phyloP scores from a whole-genome alignment of 257 asterid species.

The Primulina huaijiensis region DNA sequence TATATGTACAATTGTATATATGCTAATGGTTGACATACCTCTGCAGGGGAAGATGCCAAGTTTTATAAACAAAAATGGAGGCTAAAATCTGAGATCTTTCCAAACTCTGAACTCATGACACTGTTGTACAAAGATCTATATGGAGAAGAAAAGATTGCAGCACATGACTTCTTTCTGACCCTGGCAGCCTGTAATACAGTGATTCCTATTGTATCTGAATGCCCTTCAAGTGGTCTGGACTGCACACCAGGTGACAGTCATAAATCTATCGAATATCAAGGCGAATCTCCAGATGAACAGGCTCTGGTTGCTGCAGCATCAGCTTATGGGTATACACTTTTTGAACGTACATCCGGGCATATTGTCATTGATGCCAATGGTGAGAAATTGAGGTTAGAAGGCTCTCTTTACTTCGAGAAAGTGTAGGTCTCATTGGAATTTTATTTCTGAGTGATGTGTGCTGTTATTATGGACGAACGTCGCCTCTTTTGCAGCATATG shows the following conservation, averaged over 20 bases:
- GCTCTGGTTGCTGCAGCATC: slow-evolving; percentile 94
- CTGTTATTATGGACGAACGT: slow-evolving; percentile 9
- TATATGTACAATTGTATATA: background rate
- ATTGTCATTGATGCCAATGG: slow-evolving; percentile 88
- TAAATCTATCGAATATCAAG: slow-evolving; percentile 74
- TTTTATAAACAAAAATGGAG: slow-evolving; percentile 57
- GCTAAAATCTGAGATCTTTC: slow-evolving; percentile 62
- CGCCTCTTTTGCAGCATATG: slow-evolving; percentile 8
- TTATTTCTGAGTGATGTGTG: slow-evolving; percentile 20
- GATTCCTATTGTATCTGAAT: slow-evolving; percentile 68
- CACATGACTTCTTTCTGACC: slow-evolving; percentile 83
- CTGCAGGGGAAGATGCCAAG: slow-evolving; percentile 45
- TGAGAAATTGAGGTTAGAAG: slow-evolving; percentile 83
- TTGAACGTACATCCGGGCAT: slow-evolving; percentile 95
- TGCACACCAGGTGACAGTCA: slow-evolving; percentile 31
- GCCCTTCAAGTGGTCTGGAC: slow-evolving; percentile 39
- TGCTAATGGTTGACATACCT: slow-evolving; percentile 16
- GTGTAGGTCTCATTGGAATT: slow-evolving; percentile 9
- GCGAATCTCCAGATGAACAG: slow-evolving; percentile 99
- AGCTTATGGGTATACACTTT: slow-evolving; percentile 89
- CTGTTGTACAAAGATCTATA: slow-evolving; percentile 59
- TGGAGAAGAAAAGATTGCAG: slow-evolving; percentile 71
- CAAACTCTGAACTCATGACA: slow-evolving; percentile 68
- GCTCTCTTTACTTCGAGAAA: slow-evolving; percentile 28
- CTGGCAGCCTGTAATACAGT: slow-evolving; percentile 96